Evolutionary conservation across 2,329 filamentous ascomycete species (phyloP), one percentile per base, ranked within the genome.

Genomic region (Zasmidium cellare): DNA sequence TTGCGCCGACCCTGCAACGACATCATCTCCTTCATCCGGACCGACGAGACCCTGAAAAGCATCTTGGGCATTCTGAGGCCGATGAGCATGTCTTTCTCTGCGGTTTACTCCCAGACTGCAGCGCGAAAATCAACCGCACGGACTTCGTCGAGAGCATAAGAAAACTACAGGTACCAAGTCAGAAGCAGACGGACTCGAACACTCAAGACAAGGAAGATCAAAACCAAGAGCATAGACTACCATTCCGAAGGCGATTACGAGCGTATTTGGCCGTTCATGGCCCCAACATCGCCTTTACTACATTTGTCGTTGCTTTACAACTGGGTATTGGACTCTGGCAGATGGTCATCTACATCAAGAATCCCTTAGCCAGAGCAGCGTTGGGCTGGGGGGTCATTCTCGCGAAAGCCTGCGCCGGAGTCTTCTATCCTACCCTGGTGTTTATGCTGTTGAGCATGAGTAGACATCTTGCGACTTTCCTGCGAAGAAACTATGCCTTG

Each of bases 381-480:
- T 79, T 84, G 18, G 83, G 82, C 12, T 84, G 82, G 80, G 83
- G 82, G 5, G 77, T 82, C 7, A 79, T 83, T 3, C 66, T 85
- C 51, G 79, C 82, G 2, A 85, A 85, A 69, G 78, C 80, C 0
- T 79, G 74, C 46, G 82, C 82, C 9, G 83, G 83, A 2, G 78
- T 80, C 0, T 64, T 85, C 1, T 85, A 84, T 50, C 82, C 82
- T 18, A 84, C 82, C 1, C 77, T 85, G 56, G 84, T 84, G 71
- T 84, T 85, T 63, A 73, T 85, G 56, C 74, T 85, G 6, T 71
- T 85, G 3, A 83, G 80, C 64, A 85, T 85, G 82, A 83, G 80
- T 14, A 73, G 83, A 24, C 83, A 82, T 71, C 76, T 83, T 19
- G 78, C 82, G 1, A 85, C 82, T 0, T 79, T 78, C 54, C 67